Evolutionary conservation across 1,284 basidiomycete genomes (phyloP), one percentile per base, ranked within the genome.

Genomic region (Cryptococcus floricola): DNA sequence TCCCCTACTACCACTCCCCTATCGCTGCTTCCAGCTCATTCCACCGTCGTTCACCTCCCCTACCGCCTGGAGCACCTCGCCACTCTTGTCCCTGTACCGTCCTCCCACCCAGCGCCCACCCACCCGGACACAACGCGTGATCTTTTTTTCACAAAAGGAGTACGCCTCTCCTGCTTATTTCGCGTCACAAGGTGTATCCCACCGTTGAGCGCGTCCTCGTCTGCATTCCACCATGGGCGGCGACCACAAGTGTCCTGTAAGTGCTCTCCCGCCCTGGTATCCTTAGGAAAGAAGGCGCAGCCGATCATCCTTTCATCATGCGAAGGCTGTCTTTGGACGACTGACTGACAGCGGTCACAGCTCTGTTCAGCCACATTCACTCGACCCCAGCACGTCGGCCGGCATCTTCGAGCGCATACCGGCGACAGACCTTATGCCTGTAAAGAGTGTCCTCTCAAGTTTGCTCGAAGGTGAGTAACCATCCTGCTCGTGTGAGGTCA

Each of bases 351-450:
- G 8, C n/a, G 3, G 41, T 44, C 28, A 42, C 45, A 80, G 67
- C 51, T 92, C 19, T 92, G 89, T 74, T 84, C 87, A 62, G 88
- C 89, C 0, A 91, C 89, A 0, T 92, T 92, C 71, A 92, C 89
- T 18, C 81, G 89, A 52, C 89, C 89, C 37, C 89, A 92, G 67
- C 90, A 92, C 83, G 89, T 92, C 56, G 89, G 89, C 9, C 79
- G 90, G 53, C 89, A 93, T 77, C 88, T 93, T 84, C 84, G 89
- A 70, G 89, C 89, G 63, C 89, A 93, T 76, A 92, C 90, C n/a
- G 90, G 90, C 60, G 89, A 92, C 80, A 82, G 90, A 48, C 90
- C 90, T 8, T 93, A 93, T 80, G 89, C 89, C 67, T 93, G 91
- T 71, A 86, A 87, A 72, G 84, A 87, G 64, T 93, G 91, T 74